A percentile compares a stretch with the other conserved stretches of the same genome.
These are phyloP conservation scores for Triticum urartu DNA, from an alignment of 176 grass and related monocot genomes.

Conservation along the genomic window DNA sequence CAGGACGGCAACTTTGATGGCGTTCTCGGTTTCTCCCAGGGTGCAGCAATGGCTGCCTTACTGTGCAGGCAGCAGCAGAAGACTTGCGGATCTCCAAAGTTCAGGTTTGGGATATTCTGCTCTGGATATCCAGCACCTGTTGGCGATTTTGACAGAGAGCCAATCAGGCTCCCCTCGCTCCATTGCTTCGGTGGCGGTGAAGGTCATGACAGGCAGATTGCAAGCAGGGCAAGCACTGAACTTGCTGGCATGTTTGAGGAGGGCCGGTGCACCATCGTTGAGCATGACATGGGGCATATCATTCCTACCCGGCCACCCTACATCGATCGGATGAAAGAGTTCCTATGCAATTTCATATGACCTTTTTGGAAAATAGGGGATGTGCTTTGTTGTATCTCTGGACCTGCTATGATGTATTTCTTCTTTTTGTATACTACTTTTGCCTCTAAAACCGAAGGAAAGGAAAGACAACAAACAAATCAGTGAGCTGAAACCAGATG, in stretches of 20 bases:
- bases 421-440: neutral
- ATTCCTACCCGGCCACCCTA: constrained; percentile 68
- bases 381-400: constrained; percentile 14
- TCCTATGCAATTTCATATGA: constrained; percentile 62
- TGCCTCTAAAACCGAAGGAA: no score
- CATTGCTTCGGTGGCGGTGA: constrained; percentile 73
- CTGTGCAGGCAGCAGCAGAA: constrained; percentile 71
- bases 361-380: neutral
- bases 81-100: constrained; percentile 17
- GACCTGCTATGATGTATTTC: neutral
- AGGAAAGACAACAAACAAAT: no score
- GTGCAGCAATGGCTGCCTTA: constrained; percentile 71
- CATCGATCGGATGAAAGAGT: constrained; percentile 69
- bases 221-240: constrained; percentile 42
- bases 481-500: neutral
- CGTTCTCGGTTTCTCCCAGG: constrained; percentile 91
- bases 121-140: constrained; percentile 62
- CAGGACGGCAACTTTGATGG: constrained; percentile 59
- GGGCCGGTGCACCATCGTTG: constrained; percentile 44
- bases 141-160: constrained; percentile 8
- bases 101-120: constrained; percentile 77
- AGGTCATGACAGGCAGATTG: constrained; percentile 81
- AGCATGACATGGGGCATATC: constrained; percentile 95
- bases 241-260: constrained; percentile 57
- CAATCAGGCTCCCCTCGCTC: constrained; percentile 66